Conservation (phyloP, 352 stramenopile genomes). For the Phytophthora litchii region DNA sequence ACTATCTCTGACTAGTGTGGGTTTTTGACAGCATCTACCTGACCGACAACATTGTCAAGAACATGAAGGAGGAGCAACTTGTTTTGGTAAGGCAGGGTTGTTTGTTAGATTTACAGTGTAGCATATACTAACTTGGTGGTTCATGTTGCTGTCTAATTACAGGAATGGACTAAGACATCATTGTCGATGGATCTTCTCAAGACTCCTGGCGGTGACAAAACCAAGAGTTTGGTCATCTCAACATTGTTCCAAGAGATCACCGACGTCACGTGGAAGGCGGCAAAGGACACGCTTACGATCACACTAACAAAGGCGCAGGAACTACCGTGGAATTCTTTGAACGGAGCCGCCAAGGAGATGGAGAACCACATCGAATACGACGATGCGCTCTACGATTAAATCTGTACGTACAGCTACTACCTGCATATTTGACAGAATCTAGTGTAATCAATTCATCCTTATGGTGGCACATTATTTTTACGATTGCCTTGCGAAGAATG, state of each 20-base stretch:
- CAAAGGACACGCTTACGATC: conserved; percentile 70
- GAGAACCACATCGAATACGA: conserved; percentile 89
- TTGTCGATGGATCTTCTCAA: conserved; percentile 73
- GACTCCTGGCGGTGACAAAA: conserved; percentile 36
- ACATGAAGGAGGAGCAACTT: conserved; percentile 66
- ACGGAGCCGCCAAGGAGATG: conserved; percentile 81
- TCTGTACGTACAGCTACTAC: neutral
- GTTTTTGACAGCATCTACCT: conserved; percentile 68
- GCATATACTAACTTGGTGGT: conserved; percentile 6
- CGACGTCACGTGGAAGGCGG: conserved; percentile 60
- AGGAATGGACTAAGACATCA: conserved; percentile 86
- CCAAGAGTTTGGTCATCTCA: conserved; percentile 77
- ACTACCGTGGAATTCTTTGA: conserved; percentile 79
- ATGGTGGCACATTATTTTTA: neutral
- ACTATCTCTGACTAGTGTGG: neutral
- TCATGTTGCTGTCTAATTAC: neutral
- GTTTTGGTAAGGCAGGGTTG: conserved; percentile 48
- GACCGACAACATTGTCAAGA: conserved; percentile 56
- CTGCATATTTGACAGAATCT: conserved; percentile 1
- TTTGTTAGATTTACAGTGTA: conserved; percentile 5
- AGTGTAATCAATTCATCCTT: conserved; percentile 2
- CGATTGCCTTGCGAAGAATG: neutral
- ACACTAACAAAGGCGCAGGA: conserved; percentile 67
- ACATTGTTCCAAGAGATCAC: conserved; percentile 74
- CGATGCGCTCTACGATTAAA: conserved; percentile 77